A percentile compares a stretch with the other conserved stretches of the same genome.
phyloP scores from a whole-genome alignment of 192 early-diverging fungal genomes.

The Coemansia sp. region DNA sequence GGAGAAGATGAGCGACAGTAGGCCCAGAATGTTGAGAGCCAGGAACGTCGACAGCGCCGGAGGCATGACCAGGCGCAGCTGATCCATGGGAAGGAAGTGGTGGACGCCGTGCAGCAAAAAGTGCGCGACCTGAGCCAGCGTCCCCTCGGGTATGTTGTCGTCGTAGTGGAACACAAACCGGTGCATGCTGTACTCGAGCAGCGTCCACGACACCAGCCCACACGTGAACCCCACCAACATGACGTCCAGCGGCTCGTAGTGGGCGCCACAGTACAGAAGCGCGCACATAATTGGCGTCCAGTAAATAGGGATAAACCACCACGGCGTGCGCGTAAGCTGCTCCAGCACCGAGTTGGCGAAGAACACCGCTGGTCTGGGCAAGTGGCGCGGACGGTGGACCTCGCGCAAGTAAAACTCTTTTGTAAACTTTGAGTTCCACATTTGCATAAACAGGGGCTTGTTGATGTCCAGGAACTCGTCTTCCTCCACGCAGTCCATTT shows the following conservation, averaged over 20 bases:
- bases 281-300: constrained; percentile 73
- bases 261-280: constrained; percentile 22
- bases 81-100: constrained; percentile 95
- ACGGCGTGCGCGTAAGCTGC: constrained; percentile 82
- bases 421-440: constrained; percentile 64
- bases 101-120: constrained; percentile 94
- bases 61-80: constrained; percentile 94
- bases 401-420: constrained; percentile 86
- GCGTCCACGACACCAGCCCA: constrained; percentile 77
- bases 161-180: constrained; percentile 94
- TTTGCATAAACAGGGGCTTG: constrained; percentile 78
- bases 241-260: constrained; percentile 28
- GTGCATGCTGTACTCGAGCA: constrained; percentile 88
- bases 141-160: constrained; percentile 78
- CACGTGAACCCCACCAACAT: constrained; percentile 54
- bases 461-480: constrained; percentile 76
- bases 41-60: constrained; percentile 65
- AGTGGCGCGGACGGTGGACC: constrained; percentile 85
- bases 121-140: constrained; percentile 67
- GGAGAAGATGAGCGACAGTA: constrained; percentile 59
- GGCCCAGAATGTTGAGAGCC: constrained; percentile 60
- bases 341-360: constrained; percentile 75
- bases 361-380: constrained; percentile 71
- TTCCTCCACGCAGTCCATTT: constrained; percentile 47
- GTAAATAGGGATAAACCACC: constrained; percentile 82